Base-by-base conservation (phyloP, 2,329 filamentous ascomycete genomes). In the Epichloe scottii region DNA sequence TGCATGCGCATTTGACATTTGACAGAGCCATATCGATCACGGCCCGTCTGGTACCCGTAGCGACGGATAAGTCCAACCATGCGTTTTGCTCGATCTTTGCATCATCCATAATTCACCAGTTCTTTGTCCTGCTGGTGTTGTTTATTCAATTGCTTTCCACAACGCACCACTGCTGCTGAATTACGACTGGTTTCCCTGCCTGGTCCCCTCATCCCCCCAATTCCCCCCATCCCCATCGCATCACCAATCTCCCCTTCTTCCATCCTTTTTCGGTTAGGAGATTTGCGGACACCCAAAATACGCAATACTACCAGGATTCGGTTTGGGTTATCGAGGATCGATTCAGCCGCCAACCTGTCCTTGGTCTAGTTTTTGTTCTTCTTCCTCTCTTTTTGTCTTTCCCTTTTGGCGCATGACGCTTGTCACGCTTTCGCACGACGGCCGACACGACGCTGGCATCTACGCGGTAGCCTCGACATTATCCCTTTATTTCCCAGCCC, bases 241-340 rank as follows among this genome's bases (percentile, higher is more conserved):
- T 48, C 50, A 33, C 34, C 33, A 48, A 48, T 48, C 30, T 48
- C 50, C 50, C 50, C 19, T 48, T 39, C 40, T 47, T 14, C 26
- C 12, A 19, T 35, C 19, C 19, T 40, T 41, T 11, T 19, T 40
- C 21, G 46, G 44, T 46, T 44, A 40, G 33, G 46, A 49, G 21
- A 52, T 52, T 52, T 45, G 46, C 50, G 26, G 34, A 45, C 12
- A 35, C 34, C 35, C 42, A n/a, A 46, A 33, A 21, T 47, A 19
- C 21, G 39, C 12, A 37, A 26, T 2, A 8, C 39, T 40, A 14
- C 50, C 46, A 39, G 50, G 46, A 37, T 39, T 33, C 3, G 12
- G 11, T n/a, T 46, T 48, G 39, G 40, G 34, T 30, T 39, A 26
- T 41, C 21, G 39, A 48, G 15, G 47, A 43, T 43, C 44, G 38